These are phyloP conservation scores for Sporisorium scitamineum DNA, from an alignment of 1,284 basidiomycete species.

Conservation along the genomic window DNA sequence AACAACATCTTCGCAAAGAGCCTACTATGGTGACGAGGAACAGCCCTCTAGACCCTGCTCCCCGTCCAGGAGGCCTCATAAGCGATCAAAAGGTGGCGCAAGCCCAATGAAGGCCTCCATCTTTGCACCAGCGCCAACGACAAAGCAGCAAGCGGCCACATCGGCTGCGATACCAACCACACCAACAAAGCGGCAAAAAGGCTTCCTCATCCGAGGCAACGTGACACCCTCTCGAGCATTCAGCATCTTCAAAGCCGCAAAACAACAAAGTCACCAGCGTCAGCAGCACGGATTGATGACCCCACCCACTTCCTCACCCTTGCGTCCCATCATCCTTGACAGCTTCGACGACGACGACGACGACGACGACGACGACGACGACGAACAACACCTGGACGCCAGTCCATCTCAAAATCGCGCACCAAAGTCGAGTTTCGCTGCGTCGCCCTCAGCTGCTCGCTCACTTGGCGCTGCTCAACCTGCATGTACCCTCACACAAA, in stretches of 20 bases:
- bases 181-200: conserved; percentile 34
- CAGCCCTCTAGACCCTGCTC: neutral
- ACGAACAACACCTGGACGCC: neutral
- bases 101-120: conserved; percentile 26
- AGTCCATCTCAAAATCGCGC: conserved; percentile 17
- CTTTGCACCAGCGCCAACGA: conserved; percentile 1
- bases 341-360: conserved; percentile 16
- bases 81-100: neutral
- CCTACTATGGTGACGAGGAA: conserved; percentile 15
- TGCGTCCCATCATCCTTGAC: conserved; percentile 34
- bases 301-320: conserved; percentile 38
- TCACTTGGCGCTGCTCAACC: neutral
- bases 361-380: neutral
- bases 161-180: conserved; percentile 30
- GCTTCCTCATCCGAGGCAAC: conserved; percentile 54
- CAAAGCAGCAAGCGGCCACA: conserved; percentile 24
- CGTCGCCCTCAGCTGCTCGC: neutral
- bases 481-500: conserved; percentile 1
- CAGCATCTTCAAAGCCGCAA: conserved; percentile 43
- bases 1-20: neutral
- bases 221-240: conserved; percentile 58
- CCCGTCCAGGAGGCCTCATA: neutral
- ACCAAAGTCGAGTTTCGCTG: neutral
- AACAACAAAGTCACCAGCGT: conserved; percentile 34
- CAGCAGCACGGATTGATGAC: conserved; percentile 45